Evolutionary conservation across 176 grass and related monocot genomes (phyloP).

Genomic region (Oryza longistaminata): DNA sequence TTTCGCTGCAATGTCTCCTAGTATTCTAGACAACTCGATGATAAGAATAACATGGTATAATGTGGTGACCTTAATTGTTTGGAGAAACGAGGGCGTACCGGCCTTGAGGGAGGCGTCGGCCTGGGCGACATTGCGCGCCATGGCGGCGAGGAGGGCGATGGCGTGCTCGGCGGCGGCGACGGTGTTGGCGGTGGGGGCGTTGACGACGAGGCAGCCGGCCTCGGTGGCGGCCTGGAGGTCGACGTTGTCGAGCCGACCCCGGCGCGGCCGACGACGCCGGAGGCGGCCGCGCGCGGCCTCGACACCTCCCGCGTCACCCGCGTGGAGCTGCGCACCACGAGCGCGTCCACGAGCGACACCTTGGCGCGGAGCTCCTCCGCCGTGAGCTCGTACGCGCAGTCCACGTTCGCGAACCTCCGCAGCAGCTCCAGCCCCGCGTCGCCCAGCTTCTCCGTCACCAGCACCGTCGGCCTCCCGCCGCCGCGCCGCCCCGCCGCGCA

Average conservation of each 20-base stretch:
- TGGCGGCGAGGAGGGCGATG: conserved; percentile 73
- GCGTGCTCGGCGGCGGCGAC: conserved; percentile 81
- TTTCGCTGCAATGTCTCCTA: neutral
- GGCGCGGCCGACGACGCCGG: conserved; percentile 66
- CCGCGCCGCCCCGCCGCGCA: neutral
- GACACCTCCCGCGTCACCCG: conserved; percentile 72
- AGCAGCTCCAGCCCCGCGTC: conserved; percentile 55
- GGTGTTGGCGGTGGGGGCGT: conserved; percentile 82
- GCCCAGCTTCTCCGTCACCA: conserved; percentile 74
- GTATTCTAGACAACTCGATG: neutral
- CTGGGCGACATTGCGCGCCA: conserved; percentile 79
- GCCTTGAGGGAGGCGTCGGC: conserved; percentile 75
- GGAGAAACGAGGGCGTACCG: conserved; percentile 44
- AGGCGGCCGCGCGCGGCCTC: conserved; percentile 76
- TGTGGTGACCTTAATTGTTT: neutral
- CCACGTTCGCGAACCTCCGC: conserved; percentile 63
- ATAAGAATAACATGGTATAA: neutral
- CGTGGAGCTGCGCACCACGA: conserved; percentile 77
- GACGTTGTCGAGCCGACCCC: conserved; percentile 91
- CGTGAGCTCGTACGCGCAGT: conserved; percentile 81
- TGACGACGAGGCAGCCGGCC: conserved; percentile 78
- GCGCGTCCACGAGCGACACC: conserved; percentile 72
- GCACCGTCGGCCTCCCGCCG: conserved; percentile 53
- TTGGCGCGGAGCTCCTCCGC: conserved; percentile 78
- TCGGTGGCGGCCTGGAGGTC: conserved; percentile 93